A percentile compares a stretch with the other conserved stretches of the same genome.
phyloP scores from a whole-genome alignment of 805 yeast genomes.

The Kodamaea fukazawae region DNA sequence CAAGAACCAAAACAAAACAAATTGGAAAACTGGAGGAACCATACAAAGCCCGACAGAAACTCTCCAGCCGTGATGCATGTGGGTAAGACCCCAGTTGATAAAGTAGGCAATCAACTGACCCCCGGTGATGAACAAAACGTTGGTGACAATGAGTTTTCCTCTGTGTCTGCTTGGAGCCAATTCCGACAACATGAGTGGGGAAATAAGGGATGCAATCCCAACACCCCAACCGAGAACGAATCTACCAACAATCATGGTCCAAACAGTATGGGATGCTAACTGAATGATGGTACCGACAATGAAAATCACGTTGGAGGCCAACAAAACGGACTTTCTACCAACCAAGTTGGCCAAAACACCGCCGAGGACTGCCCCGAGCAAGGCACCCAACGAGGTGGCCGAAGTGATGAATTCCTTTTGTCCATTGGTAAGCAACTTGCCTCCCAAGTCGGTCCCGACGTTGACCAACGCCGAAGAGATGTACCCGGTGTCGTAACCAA shows the following conservation, averaged over 20 bases:
- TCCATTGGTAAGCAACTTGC: constrained; percentile 61
- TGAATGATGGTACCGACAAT: constrained; percentile 83
- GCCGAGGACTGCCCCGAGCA: constrained; percentile 72
- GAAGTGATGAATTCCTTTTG: constrained; percentile 89
- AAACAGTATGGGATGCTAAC: constrained; percentile 72
- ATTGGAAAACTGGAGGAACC: constrained; percentile 80
- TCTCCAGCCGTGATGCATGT: constrained; percentile 86
- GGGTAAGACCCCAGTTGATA: constrained; percentile 81
- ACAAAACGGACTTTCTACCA: constrained; percentile 82
- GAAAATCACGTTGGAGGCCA: constrained; percentile 80
- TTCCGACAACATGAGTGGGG: constrained; percentile 92
- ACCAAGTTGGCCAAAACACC: constrained; percentile 78
- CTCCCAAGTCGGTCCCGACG: constrained; percentile 67
- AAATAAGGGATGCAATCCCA: constrained; percentile 88
- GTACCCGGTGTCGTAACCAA: constrained; percentile 97
- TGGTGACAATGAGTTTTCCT: constrained; percentile 86
- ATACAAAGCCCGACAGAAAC: constrained; percentile 85
- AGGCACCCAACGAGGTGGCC: constrained; percentile 92
- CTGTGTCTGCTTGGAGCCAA: constrained; percentile 89
- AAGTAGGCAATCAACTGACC: constrained; percentile 95
- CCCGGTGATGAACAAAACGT: constrained; percentile 87
- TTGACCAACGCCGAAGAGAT: constrained; percentile 90
- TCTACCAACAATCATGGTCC: constrained; percentile 92
- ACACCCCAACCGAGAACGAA: constrained; percentile 95
- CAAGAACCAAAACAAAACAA: constrained; percentile 72